Base-by-base conservation (phyloP, 345 rosid genomes). In the Linum trigynum region DNA sequence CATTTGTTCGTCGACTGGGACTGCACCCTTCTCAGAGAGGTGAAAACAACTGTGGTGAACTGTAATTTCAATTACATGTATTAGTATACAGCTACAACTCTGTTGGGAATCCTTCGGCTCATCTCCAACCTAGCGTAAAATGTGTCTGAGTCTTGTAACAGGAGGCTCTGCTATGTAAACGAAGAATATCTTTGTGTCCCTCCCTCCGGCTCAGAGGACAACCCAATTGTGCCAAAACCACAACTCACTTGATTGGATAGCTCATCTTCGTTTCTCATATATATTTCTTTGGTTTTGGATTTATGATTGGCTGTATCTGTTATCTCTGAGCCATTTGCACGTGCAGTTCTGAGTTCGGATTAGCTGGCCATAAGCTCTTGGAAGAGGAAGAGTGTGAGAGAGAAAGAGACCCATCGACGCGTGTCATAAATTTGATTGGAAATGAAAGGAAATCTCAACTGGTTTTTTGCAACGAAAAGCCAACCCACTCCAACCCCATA, bases 301-400 rank as follows among this genome's bases (percentile, higher is more conserved):
- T 23, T 23, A 23, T 23, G 32, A 23, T 23, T 57, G 61, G 38
- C 56, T 65, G 45, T 23, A 14, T 51, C 14, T n/a, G 38, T 7
- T 38, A 23, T 51, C 11, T 39, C 5, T 5, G 32, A 32, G 59
- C 5, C n/a, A 8, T 9, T 10, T 55, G 72, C 72, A 75, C 72
- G 72, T 70, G 76, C 55, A 63, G 4, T 65, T 56, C 60, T 67
- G 59, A 42, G 75, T 68, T 58, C 39, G 58, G 3, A 69, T 71
- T 71, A 75, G 83, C 77, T 77, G 81, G 67, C 75, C 39, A 51
- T 16, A 23, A 23, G 32, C 32, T 23, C 32, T 23, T 23, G 32
- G 32, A 23, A 23, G 32, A 23, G 32, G 32, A 23, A 23, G 32
- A 23, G 32, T 23, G 32, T 23, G 32, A 23, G 32, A 23, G 32